These are phyloP conservation scores for Euphrasia arctica DNA, from an alignment of 305 asterid species.

Conservation along the genomic window DNA sequence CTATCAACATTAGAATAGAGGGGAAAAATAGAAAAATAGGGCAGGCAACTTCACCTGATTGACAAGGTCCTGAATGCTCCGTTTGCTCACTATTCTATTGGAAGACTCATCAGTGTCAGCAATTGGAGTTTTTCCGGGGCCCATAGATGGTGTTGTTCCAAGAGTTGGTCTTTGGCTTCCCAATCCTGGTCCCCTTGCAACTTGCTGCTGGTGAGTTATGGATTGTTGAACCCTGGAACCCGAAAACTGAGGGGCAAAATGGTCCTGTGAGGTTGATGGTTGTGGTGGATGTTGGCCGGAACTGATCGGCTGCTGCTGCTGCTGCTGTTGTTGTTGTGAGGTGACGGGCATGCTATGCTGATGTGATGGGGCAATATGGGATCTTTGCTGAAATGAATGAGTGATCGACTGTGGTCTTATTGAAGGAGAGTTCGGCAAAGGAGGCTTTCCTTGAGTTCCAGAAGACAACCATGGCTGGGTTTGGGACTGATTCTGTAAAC, in stretches of 20 bases:
- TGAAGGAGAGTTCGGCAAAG: constrained; percentile 60
- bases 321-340: constrained; percentile 51
- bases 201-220: constrained; percentile 60
- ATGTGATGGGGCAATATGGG: constrained; percentile 59
- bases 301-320: constrained; percentile 47
- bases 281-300: constrained; percentile 50
- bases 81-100: constrained; percentile 63
- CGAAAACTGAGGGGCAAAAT: constrained; percentile 48
- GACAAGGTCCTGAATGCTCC: constrained; percentile 82
- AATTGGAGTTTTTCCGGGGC: constrained; percentile 34
- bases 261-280: constrained; percentile 62
- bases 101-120: constrained; percentile 61
- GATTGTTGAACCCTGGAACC: constrained; percentile 60
- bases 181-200: constrained; percentile 48
- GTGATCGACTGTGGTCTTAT: constrained; percentile 60
- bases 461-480: constrained; percentile 86
- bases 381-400: constrained; percentile 67
- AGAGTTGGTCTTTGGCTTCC: constrained; percentile 65
- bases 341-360: constrained; percentile 48
- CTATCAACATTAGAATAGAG: constrained; percentile 2
- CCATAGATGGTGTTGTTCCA: constrained; percentile 39
- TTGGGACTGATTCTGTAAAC: constrained; percentile 50
- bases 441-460: constrained; percentile 74
- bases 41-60: constrained; percentile 51
- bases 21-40: constrained; percentile 7